A percentile compares a stretch with the other conserved stretches of the same genome.
Evolutionary conservation across 2,329 filamentous ascomycete species (phyloP).

Genomic region (Aspergillus amoenus): DNA sequence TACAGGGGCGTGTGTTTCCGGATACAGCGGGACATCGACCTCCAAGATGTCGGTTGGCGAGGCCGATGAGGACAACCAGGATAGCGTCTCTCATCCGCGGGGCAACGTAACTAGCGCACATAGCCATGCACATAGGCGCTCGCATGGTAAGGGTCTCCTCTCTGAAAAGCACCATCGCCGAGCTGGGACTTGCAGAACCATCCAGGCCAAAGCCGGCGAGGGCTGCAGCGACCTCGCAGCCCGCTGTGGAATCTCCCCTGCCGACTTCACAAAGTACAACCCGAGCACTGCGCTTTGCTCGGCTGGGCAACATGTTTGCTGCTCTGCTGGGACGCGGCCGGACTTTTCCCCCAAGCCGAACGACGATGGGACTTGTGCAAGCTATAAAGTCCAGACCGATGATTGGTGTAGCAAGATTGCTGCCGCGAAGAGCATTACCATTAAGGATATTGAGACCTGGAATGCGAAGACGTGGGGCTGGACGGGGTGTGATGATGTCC

Average conservation of each 20-base stretch:
- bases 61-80: neutral
- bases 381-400: conserved; percentile 30
- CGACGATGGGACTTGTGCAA: conserved; percentile 38
- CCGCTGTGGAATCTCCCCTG: conserved; percentile 9
- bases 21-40: neutral
- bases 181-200: neutral
- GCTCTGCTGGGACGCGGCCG: conserved; percentile 14
- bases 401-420: conserved; percentile 34
- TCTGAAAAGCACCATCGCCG: too few relatives aligned
- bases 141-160: too few relatives aligned
- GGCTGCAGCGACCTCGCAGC: conserved; percentile 10
- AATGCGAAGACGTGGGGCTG: conserved; percentile 49
- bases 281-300: conserved; percentile 11
- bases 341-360: conserved; percentile 35
- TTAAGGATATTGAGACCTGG: conserved; percentile 36
- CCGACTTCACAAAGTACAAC: conserved; percentile 14
- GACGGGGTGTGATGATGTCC: conserved; percentile 38
- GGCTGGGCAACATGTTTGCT: conserved; percentile 29
- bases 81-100: too few relatives aligned
- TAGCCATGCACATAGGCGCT: too few relatives aligned
- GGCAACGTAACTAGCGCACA: too few relatives aligned
- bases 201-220: conserved; percentile 1
- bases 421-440: conserved; percentile 32
- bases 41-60: neutral
- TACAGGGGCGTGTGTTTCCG: neutral